phyloP scores from a whole-genome alignment of 306 rosid species.

The Carpinus viminea region DNA sequence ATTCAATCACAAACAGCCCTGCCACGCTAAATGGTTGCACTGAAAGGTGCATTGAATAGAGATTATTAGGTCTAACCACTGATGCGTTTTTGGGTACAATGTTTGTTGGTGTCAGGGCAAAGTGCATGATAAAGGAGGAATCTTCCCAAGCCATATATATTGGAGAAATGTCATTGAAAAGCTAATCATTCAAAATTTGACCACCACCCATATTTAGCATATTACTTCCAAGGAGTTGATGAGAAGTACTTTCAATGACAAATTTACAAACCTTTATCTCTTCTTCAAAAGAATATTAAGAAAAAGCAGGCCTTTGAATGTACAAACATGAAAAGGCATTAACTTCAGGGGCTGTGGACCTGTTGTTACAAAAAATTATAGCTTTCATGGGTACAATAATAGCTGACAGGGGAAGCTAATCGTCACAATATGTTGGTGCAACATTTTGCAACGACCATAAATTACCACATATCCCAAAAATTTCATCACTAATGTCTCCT shows the following conservation, averaged over 20 bases:
- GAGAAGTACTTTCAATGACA: neutral
- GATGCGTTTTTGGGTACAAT: too few species aligned
- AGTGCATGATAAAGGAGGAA: too few species aligned
- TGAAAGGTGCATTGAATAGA: too few species aligned
- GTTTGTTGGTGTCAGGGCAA: too few species aligned
- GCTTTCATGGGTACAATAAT: too few species aligned
- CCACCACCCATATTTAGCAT: neutral
- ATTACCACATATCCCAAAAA: neutral
- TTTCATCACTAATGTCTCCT: neutral
- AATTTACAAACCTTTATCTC: too few species aligned
- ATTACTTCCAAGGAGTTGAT: neutral
- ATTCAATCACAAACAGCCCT: neutral
- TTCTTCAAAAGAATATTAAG: neutral
- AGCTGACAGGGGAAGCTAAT: neutral
- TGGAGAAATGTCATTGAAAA: neutral
- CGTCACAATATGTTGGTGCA: neutral
- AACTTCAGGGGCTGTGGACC: neutral
- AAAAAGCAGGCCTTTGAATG: too few species aligned
- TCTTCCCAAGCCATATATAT: too few species aligned
- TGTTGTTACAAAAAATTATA: too few species aligned
- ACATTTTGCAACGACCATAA: too few species aligned
- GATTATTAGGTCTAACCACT: too few species aligned
- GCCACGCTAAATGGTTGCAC: too few species aligned
- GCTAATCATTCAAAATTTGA: neutral
- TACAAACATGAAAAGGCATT: neutral